A percentile compares a stretch with the other conserved stretches of the same genome.
Evolutionary conservation across 1,284 basidiomycete genomes (phyloP).

Genomic region (Violaceomyces palustris): DNA sequence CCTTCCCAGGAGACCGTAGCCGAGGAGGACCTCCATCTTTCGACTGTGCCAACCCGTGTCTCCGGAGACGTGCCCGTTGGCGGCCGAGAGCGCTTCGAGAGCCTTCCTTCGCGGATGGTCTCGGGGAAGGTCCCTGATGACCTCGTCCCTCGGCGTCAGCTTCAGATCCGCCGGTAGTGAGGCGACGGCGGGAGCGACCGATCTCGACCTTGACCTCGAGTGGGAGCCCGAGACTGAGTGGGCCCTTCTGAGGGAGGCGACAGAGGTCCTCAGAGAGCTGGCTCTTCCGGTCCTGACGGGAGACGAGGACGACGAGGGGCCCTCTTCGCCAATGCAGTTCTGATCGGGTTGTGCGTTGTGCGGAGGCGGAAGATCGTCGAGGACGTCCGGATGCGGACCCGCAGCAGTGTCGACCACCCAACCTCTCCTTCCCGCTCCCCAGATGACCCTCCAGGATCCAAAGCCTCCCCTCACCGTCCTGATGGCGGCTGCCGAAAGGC

Average conservation of each 20-base stretch:
- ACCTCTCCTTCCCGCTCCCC: slow-evolving; percentile 84
- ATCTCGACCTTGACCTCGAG: slow-evolving; percentile 35
- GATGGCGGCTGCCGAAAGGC: slow-evolving; percentile 72
- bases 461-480: slow-evolving; percentile 69
- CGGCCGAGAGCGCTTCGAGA: slow-evolving; percentile 68
- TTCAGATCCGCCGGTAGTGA: slow-evolving; percentile 10
- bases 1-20: slow-evolving; percentile 80
- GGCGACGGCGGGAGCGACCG: slow-evolving; percentile 6
- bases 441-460: slow-evolving; percentile 77
- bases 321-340: no score
- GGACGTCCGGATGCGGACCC: slow-evolving; percentile 63
- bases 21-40: slow-evolving; percentile 94
- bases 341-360: no score
- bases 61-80: slow-evolving; percentile 81
- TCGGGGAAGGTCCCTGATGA: slow-evolving; percentile 61
- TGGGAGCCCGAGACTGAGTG: slow-evolving; percentile 23
- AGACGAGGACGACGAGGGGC: no score
- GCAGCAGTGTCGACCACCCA: slow-evolving; percentile 90
- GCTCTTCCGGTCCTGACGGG: no score
- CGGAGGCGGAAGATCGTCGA: slow-evolving; percentile 31
- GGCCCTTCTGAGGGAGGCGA: slow-evolving; percentile 18
- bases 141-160: slow-evolving; percentile 25
- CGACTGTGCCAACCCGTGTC: slow-evolving; percentile 90
- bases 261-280: slow-evolving; percentile 4
- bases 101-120: slow-evolving; percentile 66